Conservation (phyloP, 768 basidiomycete species). For the Butyriboletus loyo region DNA sequence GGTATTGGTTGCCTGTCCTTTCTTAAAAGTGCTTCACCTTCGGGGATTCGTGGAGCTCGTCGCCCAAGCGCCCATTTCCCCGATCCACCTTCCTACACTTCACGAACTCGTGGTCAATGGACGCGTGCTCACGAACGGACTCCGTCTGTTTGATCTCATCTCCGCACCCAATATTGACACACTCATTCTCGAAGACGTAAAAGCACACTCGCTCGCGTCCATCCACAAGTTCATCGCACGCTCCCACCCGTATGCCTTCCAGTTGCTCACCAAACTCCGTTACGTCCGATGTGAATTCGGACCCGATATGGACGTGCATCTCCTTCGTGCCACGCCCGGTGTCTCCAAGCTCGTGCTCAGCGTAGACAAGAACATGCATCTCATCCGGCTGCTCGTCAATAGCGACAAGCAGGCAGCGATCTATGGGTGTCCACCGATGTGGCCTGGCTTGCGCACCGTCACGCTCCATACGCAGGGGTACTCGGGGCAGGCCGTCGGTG, state of each 20-base stretch:
- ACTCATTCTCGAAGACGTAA: constrained; percentile 32
- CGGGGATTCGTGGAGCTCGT: constrained; percentile 32
- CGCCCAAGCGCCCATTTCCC: constrained; percentile 15
- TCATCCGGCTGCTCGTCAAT: constrained; percentile 31
- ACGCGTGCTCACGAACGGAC: constrained; percentile 26
- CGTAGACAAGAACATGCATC: constrained; percentile 29
- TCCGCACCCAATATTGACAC: constrained; percentile 32
- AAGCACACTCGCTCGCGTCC: constrained; percentile 21
- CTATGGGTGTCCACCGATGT: constrained; percentile 28
- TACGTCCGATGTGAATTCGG: constrained; percentile 32
- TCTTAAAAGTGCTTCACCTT: constrained; percentile 24
- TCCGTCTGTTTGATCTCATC: constrained; percentile 32
- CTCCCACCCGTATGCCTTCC: constrained; percentile 28
- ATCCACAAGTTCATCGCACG: constrained; percentile 29
- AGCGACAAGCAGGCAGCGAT: constrained; percentile 34
- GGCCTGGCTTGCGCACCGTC: constrained; percentile 23
- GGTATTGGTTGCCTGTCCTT: constrained; percentile 19
- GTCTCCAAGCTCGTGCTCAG: constrained; percentile 32
- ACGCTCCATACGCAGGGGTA: constrained; percentile 33
- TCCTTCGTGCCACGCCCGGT: constrained; percentile 31
- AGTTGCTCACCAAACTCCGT: constrained; percentile 25
- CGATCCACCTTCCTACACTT: constrained; percentile 23
- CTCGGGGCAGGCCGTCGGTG: constrained; percentile 14
- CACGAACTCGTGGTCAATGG: constrained; percentile 33
- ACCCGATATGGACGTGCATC: constrained; percentile 30